Base-by-base conservation (phyloP, 2,329 filamentous ascomycete species). In the Aplosporella prunicola region DNA sequence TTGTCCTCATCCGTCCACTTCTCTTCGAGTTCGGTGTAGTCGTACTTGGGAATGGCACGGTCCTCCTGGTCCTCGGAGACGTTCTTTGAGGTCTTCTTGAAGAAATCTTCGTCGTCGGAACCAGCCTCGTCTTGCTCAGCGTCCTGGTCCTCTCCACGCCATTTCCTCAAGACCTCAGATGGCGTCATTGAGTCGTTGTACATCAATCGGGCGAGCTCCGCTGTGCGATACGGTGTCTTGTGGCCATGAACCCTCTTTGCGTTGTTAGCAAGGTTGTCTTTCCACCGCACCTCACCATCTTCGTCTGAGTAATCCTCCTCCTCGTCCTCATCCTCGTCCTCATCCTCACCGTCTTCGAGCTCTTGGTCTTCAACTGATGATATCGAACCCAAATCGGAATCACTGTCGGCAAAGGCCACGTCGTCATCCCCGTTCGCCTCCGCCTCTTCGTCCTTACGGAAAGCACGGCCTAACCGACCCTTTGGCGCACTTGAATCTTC, bases 381-480 rank as follows among this genome's bases (percentile, higher is more conserved):
- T 45, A 95, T 62, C 3, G 89, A 94, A 5, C 91, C 91, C 4
- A 98, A 71, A 56, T 98, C 93, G 0, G 91, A 98, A 58, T 98
- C 93, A 52, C 86, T 94, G 53, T 98, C 91, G 10, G 91, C 91
- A 64, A 95, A 98, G 1, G 79, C 85, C 40, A 96, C 51, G 38
- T 94, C 85, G 20, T 78, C 83, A 16, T 77, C 44, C 6, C 48
- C 53, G 28, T 56, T 53, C 7, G 32, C 27, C 9, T 18, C 10
- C 9, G 32, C 32, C 24, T 72, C 66, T 22, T 74, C 71, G 11
- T 57, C 53, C 5, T 67, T 61, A 35, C 67, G 66, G 56, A 80
- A 80, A 52, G 78, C 66, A 44, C 57, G 56, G 24, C 60, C 63
- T 15, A 68, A 64, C 41, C 63, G 62, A 24, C 62, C 55, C 6